Evolutionary conservation across 2,329 filamentous ascomycete species (phyloP).

Genomic region (Didymella keratinophila): DNA sequence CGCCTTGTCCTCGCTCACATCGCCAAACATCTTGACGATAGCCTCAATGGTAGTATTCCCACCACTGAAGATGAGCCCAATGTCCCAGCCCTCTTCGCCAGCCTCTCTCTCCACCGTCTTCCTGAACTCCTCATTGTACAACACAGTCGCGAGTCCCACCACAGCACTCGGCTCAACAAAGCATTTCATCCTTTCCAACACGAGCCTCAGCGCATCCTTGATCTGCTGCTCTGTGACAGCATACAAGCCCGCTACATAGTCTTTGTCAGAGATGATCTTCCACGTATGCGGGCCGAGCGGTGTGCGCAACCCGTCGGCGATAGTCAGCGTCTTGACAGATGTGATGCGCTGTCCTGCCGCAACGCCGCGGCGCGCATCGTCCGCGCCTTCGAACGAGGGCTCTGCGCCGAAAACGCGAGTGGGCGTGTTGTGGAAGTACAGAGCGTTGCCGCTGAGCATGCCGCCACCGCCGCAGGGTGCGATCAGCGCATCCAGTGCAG

Average conservation of each 20-base stretch:
- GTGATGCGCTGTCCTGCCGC: constrained; percentile 69
- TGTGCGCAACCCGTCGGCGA: constrained; percentile 88
- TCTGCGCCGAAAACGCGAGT: constrained; percentile 87
- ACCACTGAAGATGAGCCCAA: constrained; percentile 68
- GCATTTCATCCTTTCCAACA: constrained; percentile 88
- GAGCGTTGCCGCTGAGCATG: constrained; percentile 82
- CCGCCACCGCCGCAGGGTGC: constrained; percentile 89
- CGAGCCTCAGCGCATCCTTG: constrained; percentile 74
- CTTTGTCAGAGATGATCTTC: constrained; percentile 74
- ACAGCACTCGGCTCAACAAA: constrained; percentile 88
- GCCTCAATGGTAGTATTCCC: constrained; percentile 71
- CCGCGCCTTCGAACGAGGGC: constrained; percentile 80
- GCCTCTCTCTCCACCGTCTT: constrained; percentile 72
- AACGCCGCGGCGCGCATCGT: constrained; percentile 80
- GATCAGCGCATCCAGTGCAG: constrained; percentile 64
- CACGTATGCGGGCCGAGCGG: constrained; percentile 81
- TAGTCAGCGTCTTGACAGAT: constrained; percentile 76
- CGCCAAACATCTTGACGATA: constrained; percentile 62
- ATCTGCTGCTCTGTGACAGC: constrained; percentile 86
- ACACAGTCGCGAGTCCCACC: constrained; percentile 80
- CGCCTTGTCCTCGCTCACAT: constrained; percentile 34
- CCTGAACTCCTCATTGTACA: constrained; percentile 85
- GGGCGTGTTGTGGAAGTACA: constrained; percentile 74
- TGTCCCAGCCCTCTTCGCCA: constrained; percentile 76
- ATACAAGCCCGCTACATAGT: constrained; percentile 75